Conservation (phyloP, 2,329 filamentous ascomycete species). For the Colletotrichum cereale region DNA sequence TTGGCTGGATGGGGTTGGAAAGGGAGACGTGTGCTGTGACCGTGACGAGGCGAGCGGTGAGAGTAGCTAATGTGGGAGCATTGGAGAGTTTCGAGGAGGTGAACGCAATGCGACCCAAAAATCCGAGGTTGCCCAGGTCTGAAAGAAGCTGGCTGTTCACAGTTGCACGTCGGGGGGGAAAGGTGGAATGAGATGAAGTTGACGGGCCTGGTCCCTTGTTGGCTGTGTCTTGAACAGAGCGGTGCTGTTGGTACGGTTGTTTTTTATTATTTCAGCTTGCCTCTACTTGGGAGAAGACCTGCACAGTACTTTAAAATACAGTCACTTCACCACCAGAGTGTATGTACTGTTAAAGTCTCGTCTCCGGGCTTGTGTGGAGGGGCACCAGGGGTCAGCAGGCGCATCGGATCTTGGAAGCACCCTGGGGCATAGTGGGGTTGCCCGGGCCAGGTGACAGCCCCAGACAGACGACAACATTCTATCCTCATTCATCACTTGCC, state of each 20-base stretch:
- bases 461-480: background rate
- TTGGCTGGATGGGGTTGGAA: background rate
- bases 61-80: slow-evolving; percentile 23
- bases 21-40: slow-evolving; percentile 10
- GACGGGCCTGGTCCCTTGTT: slow-evolving; percentile 10
- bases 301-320: background rate
- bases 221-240: slow-evolving; percentile 10
- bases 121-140: background rate
- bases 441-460: slow-evolving; percentile 10
- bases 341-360: background rate
- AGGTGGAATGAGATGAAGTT: slow-evolving; percentile 36
- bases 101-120: background rate
- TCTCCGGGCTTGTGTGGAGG: slow-evolving; percentile 27
- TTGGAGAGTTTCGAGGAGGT: slow-evolving; percentile 2
- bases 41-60: slow-evolving; percentile 14
- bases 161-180: background rate
- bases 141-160: slow-evolving; percentile 1
- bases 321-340: rapidly evolving
- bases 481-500: background rate
- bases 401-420: slow-evolving; percentile 39
- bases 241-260: background rate
- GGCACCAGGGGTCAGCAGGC: slow-evolving; percentile 31
- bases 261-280: background rate
- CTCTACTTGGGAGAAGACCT: background rate
- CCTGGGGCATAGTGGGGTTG: slow-evolving; percentile 37